Conservation (phyloP, 148 eudicot genomes). For the Pharnaceum exiguum region DNA sequence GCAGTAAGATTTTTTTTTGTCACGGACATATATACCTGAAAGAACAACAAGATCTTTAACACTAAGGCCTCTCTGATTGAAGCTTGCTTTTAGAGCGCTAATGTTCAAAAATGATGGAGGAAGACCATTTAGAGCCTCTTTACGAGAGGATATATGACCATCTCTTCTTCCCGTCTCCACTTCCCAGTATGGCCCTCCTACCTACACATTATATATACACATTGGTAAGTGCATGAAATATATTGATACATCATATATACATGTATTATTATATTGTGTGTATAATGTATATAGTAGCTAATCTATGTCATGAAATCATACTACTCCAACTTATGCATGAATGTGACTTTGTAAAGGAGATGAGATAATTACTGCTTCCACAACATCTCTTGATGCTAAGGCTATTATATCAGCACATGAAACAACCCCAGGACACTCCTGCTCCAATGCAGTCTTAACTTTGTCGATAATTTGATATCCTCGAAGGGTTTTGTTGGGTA, state of each 20-base stretch:
- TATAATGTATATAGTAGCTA: no score
- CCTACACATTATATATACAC: constrained; percentile 1
- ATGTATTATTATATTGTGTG: no score
- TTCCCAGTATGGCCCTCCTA: constrained; percentile 25
- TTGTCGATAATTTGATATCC: constrained; percentile 28
- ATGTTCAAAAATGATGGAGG: constrained; percentile 28
- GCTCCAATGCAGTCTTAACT: constrained; percentile 23
- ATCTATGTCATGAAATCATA: neutral
- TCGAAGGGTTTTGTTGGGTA: constrained; percentile 28
- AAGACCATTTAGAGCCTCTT: constrained; percentile 24
- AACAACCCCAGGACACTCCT: constrained; percentile 28
- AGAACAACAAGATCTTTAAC: constrained; percentile 40
- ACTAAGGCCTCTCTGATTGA: constrained; percentile 22
- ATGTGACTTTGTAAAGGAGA: neutral
- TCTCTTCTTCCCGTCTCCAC: constrained; percentile 42
- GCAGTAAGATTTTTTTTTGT: neutral
- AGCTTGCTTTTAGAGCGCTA: constrained; percentile 12
- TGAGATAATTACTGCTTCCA: constrained; percentile 1
- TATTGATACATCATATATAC: no score
- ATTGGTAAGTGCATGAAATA: no score
- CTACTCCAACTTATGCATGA: neutral
- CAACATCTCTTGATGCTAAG: constrained; percentile 26
- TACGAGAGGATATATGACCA: constrained; percentile 22
- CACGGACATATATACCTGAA: constrained; percentile 23
- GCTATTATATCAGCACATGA: constrained; percentile 39